Evolutionary conservation across 306 rosid genomes (phyloP), one percentile per base, ranked within the genome.

Genomic region (Pterocarpus santalinus): DNA sequence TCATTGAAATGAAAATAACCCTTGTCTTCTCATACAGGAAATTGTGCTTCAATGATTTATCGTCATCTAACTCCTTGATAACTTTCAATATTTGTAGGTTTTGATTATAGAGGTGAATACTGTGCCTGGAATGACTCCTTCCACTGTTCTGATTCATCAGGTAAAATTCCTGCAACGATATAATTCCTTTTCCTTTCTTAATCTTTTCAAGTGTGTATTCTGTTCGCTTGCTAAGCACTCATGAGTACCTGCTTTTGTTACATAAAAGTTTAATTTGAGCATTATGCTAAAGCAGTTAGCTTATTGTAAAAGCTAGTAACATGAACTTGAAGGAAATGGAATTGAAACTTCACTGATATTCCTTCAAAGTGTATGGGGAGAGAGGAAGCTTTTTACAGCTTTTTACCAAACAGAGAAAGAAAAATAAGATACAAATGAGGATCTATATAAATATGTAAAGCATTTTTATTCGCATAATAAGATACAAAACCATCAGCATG

Each of bases 71-170:
- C 63, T 77, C 64, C 70, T 56, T 7, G 6, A 65, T 69, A 74
- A 82, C 61, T 80, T 85, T 58, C 78, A 58, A 65, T 78, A 12
- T 81, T 64, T 62, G 61, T 80, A 95, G 99, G 95, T 90, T 52
- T 70, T 95, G 92, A 81, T 95, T 43, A 95, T 95, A 46, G 99
- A 95, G 83, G 97, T 95, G 75, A 95, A 95, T 75, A 93, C 99
- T 12, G 99, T 95, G 63, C 99, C 99, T n/a, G 97, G 99, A 88
- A 95, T 95, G 99, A 93, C 97, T 47, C 97, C 97, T 78, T 95
- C 99, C 60, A 95, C 99, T 43, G 97, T 95, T 81, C 86, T 95
- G 82, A 87, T 93, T 89, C 99, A 95, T 87, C 97, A 93, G 97
- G 99, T 93, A 53, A 84, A 84, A 55, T 51, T 77, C 36, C 65